phyloP scores from a whole-genome alignment of 768 basidiomycete species.

The Fomitopsis serialis region DNA sequence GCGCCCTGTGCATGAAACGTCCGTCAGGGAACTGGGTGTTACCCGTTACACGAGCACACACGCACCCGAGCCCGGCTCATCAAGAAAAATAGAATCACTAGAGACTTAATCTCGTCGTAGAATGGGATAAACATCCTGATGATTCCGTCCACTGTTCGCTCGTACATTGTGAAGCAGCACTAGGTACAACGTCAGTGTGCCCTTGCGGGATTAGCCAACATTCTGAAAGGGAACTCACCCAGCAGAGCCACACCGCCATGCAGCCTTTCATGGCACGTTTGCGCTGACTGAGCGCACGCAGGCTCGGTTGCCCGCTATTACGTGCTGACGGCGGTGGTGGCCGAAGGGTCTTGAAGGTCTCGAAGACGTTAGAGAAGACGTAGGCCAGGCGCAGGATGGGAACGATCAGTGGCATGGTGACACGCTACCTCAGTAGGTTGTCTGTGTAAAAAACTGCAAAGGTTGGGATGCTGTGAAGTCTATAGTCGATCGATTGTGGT shows the following conservation, averaged over 20 bases:
- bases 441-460: neutral
- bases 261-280: slow-evolving; percentile 86
- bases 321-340: slow-evolving; percentile 47
- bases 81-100: slow-evolving; percentile 68
- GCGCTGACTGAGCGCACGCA: slow-evolving; percentile 63
- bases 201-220: neutral
- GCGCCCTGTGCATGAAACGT: slow-evolving; percentile 51
- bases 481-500: neutral
- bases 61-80: slow-evolving; percentile 67
- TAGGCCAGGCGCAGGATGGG: slow-evolving; percentile 63
- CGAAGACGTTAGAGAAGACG: slow-evolving; percentile 76
- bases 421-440: neutral
- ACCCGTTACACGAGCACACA: neutral
- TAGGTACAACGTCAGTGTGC: slow-evolving; percentile 22
- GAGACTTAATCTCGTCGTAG: slow-evolving; percentile 76
- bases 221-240: slow-evolving; percentile 43
- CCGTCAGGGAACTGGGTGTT: neutral
- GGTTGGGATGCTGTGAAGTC: neutral
- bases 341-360: slow-evolving; percentile 81
- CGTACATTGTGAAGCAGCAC: slow-evolving; percentile 67
- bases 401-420: slow-evolving; percentile 60
- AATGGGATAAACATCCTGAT: slow-evolving; percentile 75
- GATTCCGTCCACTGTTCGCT: slow-evolving; percentile 58
- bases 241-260: slow-evolving; percentile 80
- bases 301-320: slow-evolving; percentile 57